These are phyloP conservation scores for Boletus vermiculosoides DNA, from an alignment of 768 basidiomycete genomes.

Conservation along the genomic window DNA sequence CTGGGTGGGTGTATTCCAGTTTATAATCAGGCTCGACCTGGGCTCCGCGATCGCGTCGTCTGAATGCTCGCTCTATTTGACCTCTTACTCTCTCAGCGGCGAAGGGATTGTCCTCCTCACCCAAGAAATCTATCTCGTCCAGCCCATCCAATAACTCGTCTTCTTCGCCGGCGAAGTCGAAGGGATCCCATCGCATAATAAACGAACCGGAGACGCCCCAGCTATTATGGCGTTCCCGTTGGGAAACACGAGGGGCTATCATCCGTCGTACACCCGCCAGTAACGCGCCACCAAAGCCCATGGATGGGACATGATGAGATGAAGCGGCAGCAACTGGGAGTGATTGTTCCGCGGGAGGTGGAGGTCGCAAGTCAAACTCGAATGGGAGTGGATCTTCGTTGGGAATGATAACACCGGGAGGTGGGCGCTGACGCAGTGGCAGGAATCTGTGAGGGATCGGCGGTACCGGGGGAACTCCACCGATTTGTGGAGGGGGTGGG, in stretches of 20 bases:
- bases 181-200: slow-evolving; percentile 31
- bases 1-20: slow-evolving; percentile 63
- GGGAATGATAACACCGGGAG: slow-evolving; percentile 48
- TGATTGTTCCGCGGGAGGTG: slow-evolving; percentile 24
- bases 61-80: slow-evolving; percentile 26
- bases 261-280: slow-evolving; percentile 42
- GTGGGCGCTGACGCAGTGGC: slow-evolving; percentile 37
- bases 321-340: slow-evolving; percentile 41
- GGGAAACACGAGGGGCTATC: slow-evolving; percentile 12
- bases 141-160: slow-evolving; percentile 13
- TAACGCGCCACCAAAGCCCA: slow-evolving; percentile 67
- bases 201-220: slow-evolving; percentile 30
- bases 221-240: slow-evolving; percentile 16
- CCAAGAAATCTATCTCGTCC: slow-evolving; percentile 19
- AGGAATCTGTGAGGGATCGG: slow-evolving; percentile 41
- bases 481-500: slow-evolving; percentile 45
- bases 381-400: slow-evolving; percentile 52
- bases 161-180: slow-evolving; percentile 20
- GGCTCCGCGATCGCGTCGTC: slow-evolving; percentile 13
- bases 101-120: slow-evolving; percentile 12
- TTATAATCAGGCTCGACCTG: slow-evolving; percentile 46
- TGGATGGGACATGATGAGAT: slow-evolving; percentile 55
- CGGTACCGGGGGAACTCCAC: slow-evolving; percentile 57
- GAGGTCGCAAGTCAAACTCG: slow-evolving; percentile 36
- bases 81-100: slow-evolving; percentile 16